Percentiles rank a stretch among this genome's conserved stretches.
phyloP scores from a whole-genome alignment of 331 rosid genomes.

The Dryas integrifolia region DNA sequence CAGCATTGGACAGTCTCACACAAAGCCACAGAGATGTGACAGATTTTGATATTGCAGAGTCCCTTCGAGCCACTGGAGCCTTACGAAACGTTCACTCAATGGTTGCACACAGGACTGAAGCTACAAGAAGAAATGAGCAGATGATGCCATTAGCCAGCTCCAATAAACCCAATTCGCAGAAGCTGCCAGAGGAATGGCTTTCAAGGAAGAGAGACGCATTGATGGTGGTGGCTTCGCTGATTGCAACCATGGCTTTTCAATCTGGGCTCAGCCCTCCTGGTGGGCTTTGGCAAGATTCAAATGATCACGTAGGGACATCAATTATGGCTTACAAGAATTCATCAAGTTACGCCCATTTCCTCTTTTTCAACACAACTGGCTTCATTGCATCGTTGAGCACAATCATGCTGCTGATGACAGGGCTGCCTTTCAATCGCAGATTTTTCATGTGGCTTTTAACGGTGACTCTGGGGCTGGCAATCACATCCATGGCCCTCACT shows the following conservation, averaged over 20 bases:
- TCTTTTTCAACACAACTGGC: conserved; percentile 13
- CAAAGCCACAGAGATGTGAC: conserved; percentile 28
- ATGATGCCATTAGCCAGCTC: background rate
- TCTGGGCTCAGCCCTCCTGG: conserved; percentile 35
- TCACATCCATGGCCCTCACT: conserved; percentile 7
- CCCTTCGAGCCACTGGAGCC: conserved; percentile 23
- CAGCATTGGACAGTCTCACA: conserved; percentile 28
- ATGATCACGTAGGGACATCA: conserved; percentile 20
- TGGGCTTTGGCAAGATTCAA: conserved; percentile 36
- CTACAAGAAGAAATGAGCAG: background rate
- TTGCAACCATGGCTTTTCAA: conserved; percentile 32
- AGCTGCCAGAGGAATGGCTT: background rate
- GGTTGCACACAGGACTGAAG: background rate
- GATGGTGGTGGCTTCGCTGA: conserved; percentile 31
- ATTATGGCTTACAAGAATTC: conserved; percentile 10
- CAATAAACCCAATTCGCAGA: too few relatives aligned
- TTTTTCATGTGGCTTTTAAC: conserved; percentile 24
- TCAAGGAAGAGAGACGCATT: conserved; percentile 16
- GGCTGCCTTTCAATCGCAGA: conserved; percentile 15
- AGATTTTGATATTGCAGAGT: conserved; percentile 24
- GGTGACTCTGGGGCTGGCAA: background rate
- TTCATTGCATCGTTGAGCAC: conserved; percentile 22
- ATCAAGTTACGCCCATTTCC: background rate
- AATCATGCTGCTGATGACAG: conserved; percentile 17
- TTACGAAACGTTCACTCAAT: background rate